phyloP scores from a whole-genome alignment of 139 green algal species.

The Gonium pectorale region DNA sequence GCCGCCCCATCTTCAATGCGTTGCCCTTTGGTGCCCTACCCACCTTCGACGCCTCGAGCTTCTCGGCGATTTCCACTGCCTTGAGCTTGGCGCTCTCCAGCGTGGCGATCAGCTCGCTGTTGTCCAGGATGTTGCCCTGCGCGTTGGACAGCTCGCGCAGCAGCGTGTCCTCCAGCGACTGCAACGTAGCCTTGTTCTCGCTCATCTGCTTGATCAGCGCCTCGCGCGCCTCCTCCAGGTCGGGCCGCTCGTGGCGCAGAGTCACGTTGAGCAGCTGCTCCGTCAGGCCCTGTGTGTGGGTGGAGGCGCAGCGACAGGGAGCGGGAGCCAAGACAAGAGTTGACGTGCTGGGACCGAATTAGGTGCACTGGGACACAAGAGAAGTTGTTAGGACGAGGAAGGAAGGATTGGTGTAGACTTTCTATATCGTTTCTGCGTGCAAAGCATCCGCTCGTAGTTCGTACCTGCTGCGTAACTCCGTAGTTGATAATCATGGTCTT shows the following conservation, averaged over 20 bases:
- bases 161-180: constrained; percentile 82
- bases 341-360: no score
- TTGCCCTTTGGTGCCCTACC: no score
- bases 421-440: no score
- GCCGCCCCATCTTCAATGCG: no score
- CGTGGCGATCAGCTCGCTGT: constrained; percentile 84
- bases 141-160: constrained; percentile 83
- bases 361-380: no score
- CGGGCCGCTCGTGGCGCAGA: constrained; percentile 80
- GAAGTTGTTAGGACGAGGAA: no score
- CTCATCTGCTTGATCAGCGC: constrained; percentile 82
- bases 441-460: no score
- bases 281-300: constrained; percentile 77
- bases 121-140: constrained; percentile 89
- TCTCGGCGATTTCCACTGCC: constrained; percentile 84
- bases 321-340: no score
- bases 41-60: constrained; percentile 73
- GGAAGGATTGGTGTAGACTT: no score
- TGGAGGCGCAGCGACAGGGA: no score
- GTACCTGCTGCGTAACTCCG: constrained; percentile 68
- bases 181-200: constrained; percentile 86
- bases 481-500: constrained; percentile 92
- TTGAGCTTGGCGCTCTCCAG: constrained; percentile 87
- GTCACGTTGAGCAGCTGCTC: constrained; percentile 91
- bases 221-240: constrained; percentile 79